Base-by-base conservation (phyloP, 2,329 filamentous ascomycete genomes). In the Colletotrichum neosansevieriae region DNA sequence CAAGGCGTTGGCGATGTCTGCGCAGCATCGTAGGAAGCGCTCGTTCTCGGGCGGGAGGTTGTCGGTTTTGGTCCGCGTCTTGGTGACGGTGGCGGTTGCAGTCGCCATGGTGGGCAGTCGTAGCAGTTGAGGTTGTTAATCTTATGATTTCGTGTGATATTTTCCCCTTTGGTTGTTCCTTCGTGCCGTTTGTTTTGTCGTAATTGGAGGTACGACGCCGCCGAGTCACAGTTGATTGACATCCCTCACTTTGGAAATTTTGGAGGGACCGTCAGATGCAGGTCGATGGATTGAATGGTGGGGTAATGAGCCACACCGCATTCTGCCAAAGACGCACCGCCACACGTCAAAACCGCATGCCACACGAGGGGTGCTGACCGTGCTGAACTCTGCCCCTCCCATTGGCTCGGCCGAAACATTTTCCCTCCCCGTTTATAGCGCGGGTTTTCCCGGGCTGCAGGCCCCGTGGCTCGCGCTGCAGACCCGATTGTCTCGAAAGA, bases 41-140 rank as follows among this genome's bases (percentile, higher is more conserved):
- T 99, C 96, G 80, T 94, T 97, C 81, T 99, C 96, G 29, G 96
- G 93, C 2, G 94, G 88, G 12, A 97, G 86, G 74, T 94, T 93
- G 75, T 88, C 79, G 75, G 86, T 91, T 80, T 93, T 96, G 74
- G 89, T 92, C 76, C 88, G 84, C 45, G 88, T 84, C 70, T 84
- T 82, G 70, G 80, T 84, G 71, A 78, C 75, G 29, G 80, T 83
- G 53, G 91, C 91, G 84, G 94, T 94, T 70, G 77, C 81, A 60
- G 81, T 83, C 57, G 77, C 78, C 81, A 82, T 83, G 62, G 56
- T 72, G 49, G 29, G 3, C 10, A 5, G 42, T 38, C 9, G 3
- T 29, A 7, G 29, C 29, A 9, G 29, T 9, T 9, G 6, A 29
- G 40, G 15, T 6, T 1, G 12, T 12, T 9, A 36, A 6, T 13